Conservation (phyloP, 2,329 filamentous ascomycete species). For the Penicillium sp. region DNA sequence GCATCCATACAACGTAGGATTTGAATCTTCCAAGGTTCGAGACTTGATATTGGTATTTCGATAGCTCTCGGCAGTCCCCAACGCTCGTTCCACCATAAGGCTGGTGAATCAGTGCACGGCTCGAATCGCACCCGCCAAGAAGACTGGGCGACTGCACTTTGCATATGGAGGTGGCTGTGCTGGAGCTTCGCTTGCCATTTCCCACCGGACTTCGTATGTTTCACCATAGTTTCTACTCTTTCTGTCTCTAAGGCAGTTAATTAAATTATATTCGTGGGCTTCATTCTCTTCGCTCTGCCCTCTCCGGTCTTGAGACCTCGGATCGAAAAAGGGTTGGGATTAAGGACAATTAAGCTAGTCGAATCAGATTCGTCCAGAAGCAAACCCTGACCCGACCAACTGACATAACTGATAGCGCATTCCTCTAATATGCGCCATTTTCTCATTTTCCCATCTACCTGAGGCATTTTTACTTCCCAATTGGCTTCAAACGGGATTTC, state of each 20-base stretch:
- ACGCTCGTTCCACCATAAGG: conserved; percentile 17
- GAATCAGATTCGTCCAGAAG: too few relatives aligned
- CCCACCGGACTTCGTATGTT: conserved; percentile 8
- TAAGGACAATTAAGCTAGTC: conserved; percentile 24
- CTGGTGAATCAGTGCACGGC: conserved; percentile 3
- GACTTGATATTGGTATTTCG: too few relatives aligned
- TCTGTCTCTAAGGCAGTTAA: background rate
- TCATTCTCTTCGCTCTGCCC: background rate
- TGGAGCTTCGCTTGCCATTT: conserved; percentile 11
- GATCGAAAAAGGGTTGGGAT: background rate
- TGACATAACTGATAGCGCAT: background rate
- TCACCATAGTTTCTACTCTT: background rate
- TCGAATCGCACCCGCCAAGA: background rate
- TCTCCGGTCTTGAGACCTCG: too few relatives aligned
- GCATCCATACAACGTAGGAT: background rate
- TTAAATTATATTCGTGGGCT: too few relatives aligned
- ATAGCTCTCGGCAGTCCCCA: background rate
- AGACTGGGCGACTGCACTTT: background rate
- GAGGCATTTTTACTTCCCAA: too few relatives aligned
- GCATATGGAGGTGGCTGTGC: conserved; percentile 26
- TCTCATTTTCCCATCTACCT: too few relatives aligned
- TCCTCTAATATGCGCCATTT: too few relatives aligned
- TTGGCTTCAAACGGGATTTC: too few relatives aligned
- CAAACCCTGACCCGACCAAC: too few relatives aligned
- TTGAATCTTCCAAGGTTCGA: too few relatives aligned